phyloP scores from a whole-genome alignment of 2,329 filamentous ascomycete species.

The Colletotrichum tanaceti region DNA sequence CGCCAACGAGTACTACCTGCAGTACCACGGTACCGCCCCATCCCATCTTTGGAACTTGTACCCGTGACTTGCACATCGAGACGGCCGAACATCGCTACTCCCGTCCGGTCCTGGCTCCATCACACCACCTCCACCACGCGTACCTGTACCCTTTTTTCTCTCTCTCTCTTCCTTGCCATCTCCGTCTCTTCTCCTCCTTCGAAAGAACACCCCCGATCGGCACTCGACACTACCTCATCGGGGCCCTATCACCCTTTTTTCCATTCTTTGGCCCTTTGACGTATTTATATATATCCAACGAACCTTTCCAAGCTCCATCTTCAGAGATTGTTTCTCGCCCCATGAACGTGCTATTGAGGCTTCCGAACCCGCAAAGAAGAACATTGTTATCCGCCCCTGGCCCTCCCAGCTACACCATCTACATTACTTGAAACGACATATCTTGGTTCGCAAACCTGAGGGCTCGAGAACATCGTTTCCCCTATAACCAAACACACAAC shows the following conservation, averaged over 20 bases:
- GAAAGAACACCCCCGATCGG: constrained; percentile 33
- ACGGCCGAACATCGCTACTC: constrained; percentile 26
- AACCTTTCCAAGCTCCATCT: constrained; percentile 34
- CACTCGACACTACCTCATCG: constrained; percentile 27
- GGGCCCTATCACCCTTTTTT: constrained; percentile 28
- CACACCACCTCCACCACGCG: constrained; percentile 30
- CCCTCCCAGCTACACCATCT: constrained; percentile 42
- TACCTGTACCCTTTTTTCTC: constrained; percentile 27
- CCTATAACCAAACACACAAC: constrained; percentile 14
- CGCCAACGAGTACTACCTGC: no score
- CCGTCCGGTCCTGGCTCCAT: constrained; percentile 36
- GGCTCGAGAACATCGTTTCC: constrained; percentile 3
- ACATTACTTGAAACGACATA: constrained; percentile 29
- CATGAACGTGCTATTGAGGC: constrained; percentile 59
- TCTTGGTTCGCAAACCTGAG: not conserved
- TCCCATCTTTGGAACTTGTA: constrained; percentile 19
- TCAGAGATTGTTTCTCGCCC: constrained; percentile 36
- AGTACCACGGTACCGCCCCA: constrained; percentile 5
- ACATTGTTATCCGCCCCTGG: constrained; percentile 42
- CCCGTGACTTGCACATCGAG: constrained; percentile 30
- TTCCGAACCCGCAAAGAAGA: constrained; percentile 21
- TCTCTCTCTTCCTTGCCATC: constrained; percentile 35
- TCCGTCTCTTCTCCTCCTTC: constrained; percentile 36
- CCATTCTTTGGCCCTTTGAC: constrained; percentile 16
- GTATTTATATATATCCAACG: constrained; percentile 33